Evolutionary conservation across 2,329 filamentous ascomycete species (phyloP), one percentile per base, ranked within the genome.

Genomic region (Diaporthe destruens): DNA sequence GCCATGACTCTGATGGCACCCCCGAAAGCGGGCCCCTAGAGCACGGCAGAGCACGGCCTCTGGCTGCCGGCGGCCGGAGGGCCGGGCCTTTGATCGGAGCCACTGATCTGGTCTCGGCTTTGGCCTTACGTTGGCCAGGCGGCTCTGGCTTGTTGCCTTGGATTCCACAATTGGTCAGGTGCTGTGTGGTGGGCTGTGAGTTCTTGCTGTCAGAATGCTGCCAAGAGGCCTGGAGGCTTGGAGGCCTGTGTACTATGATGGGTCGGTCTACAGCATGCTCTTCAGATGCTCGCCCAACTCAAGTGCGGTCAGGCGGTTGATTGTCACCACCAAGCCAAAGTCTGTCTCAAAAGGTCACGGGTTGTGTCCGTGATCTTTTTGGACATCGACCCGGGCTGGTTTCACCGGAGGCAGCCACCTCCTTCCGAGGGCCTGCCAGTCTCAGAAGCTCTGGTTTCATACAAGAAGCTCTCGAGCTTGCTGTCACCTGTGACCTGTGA

Each of bases 1-100:
- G 55, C 61, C 61, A 51, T 53, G 70, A 36, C 39, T 67, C 53
- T 49, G 63, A 67, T 71, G 67, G 55, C 39, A 65, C 18, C 49
- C 59, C 59, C 69, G 69, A 56, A 51, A 54, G 55, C 68, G 44
- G 68, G 53, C 55, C 34, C 32, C 18, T 70, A 34, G 23, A 53
- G 67, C 42, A 54, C 18, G 23, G 34, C 68, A 36, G 68, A 42
- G 16, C 39, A 61, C 14, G 3, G 23, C 57, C 7, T 20, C 36
- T 25, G 25, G 57, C 29, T 39, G 53, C 66, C 49, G 66, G 32
- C 32, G 20, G 66, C 65, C 55, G n/a, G 29, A 12, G 42, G 34
- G 42, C 34, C 67, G 67, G 67, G 44, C 67, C 67, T 51, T 65
- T 71, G 49, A 67, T 67, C 69, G 59, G 69, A 71, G 59, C 57